These are phyloP conservation scores for Dendrobium catenatum DNA, from an alignment of 106 monocot genomes.

Conservation along the genomic window DNA sequence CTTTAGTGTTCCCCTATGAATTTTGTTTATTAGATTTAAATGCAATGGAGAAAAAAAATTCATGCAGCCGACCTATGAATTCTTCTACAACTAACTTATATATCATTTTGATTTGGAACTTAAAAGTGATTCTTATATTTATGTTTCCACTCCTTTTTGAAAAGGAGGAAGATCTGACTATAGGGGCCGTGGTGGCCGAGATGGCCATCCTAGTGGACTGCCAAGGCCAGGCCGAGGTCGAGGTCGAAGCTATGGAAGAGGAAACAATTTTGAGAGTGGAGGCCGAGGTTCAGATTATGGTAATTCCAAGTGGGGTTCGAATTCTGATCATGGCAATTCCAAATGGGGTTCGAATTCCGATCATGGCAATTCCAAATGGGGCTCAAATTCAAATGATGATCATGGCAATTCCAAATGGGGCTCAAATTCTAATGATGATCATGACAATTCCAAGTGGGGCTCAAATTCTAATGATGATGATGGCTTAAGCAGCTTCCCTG, in stretches of 20 bases:
- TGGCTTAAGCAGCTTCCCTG: constrained; percentile 54
- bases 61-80: background rate
- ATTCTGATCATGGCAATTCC: constrained; percentile 21
- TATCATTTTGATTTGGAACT: background rate
- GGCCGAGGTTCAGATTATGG: background rate
- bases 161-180: constrained; percentile 61
- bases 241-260: constrained; percentile 56
- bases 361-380: constrained; percentile 8
- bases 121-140: background rate
- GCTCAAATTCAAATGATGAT: too few relatives aligned
- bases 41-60: too few relatives aligned
- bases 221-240: constrained; percentile 45
- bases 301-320: constrained; percentile 10
- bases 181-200: constrained; percentile 31
- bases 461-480: constrained; percentile 12
- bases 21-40: too few relatives aligned
- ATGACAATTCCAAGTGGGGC: constrained; percentile 8
- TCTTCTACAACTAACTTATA: background rate
- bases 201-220: constrained; percentile 47
- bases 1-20: too few relatives aligned
- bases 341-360: constrained; percentile 26
- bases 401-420: constrained; percentile 7
- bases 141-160: background rate
- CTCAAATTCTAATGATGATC: too few relatives aligned
- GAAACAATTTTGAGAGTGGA: constrained; percentile 16